Percentiles rank a stretch among this genome's conserved stretches.
These are phyloP conservation scores for Ramaria sp. DNA, from an alignment of 768 basidiomycete genomes.

Conservation along the genomic window DNA sequence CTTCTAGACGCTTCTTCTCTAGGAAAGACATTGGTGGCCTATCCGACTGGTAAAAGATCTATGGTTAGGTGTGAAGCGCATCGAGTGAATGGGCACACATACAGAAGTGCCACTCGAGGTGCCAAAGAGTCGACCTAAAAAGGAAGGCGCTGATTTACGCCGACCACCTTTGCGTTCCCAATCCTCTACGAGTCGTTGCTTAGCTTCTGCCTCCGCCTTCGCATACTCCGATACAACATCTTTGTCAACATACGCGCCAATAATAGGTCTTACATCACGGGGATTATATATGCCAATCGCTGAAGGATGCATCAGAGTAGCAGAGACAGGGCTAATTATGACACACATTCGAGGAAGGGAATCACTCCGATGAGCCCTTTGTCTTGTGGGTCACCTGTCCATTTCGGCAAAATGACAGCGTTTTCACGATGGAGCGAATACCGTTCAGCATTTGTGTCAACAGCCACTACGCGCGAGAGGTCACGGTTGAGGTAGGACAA, in stretches of 20 bases:
- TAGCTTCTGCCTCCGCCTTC: constrained; percentile 76
- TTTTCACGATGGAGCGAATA: constrained; percentile 78
- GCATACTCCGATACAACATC: constrained; percentile 85
- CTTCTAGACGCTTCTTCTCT: constrained; percentile 3
- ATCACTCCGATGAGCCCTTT: constrained; percentile 83
- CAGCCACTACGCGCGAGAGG: constrained; percentile 74
- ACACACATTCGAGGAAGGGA: constrained; percentile 87
- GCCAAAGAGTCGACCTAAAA: background rate
- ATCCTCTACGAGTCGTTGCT: constrained; percentile 65
- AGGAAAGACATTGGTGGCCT: constrained; percentile 1
- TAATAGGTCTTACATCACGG: constrained; percentile 76
- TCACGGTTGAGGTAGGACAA: constrained; percentile 92
- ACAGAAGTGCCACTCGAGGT: background rate
- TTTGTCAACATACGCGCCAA: constrained; percentile 78
- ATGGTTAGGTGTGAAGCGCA: background rate
- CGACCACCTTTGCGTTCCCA: constrained; percentile 39
- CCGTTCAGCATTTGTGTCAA: constrained; percentile 81
- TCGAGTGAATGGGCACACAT: background rate
- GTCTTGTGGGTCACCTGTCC: constrained; percentile 69
- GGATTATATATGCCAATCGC: constrained; percentile 91
- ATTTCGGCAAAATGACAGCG: constrained; percentile 70
- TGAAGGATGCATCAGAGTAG: constrained; percentile 19
- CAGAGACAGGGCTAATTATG: background rate
- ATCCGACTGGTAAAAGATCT: too few species aligned
- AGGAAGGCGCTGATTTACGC: background rate